phyloP scores from a whole-genome alignment of 768 basidiomycete species.

The Trametes meyenii region DNA sequence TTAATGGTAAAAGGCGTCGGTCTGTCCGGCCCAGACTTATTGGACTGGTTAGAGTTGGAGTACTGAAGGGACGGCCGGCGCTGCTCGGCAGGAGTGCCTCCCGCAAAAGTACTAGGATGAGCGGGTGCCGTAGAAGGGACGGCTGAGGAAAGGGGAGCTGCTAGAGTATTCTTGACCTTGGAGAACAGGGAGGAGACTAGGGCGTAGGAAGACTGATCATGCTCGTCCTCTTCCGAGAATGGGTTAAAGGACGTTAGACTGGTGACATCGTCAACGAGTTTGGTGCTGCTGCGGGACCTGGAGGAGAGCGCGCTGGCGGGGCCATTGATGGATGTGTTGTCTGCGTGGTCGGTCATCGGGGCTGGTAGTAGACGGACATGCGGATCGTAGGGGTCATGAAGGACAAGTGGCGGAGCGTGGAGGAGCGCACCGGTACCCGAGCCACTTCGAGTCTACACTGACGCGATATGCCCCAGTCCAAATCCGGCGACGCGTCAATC shows the following conservation, averaged over 20 bases:
- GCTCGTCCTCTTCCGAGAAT: slow-evolving; percentile 91
- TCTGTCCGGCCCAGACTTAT: slow-evolving; percentile 56
- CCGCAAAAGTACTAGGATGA: slow-evolving; percentile 37
- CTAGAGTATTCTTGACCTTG: slow-evolving; percentile 78
- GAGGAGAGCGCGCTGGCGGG: slow-evolving; percentile 42
- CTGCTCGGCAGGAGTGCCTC: slow-evolving; percentile 45
- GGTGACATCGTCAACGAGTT: slow-evolving; percentile 59
- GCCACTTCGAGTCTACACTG: slow-evolving; percentile 1
- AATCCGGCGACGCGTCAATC: slow-evolving; percentile 23
- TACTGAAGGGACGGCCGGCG: slow-evolving; percentile 61
- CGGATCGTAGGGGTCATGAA: slow-evolving; percentile 18
- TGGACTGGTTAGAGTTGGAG: slow-evolving; percentile 50
- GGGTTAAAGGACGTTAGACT: slow-evolving; percentile 88
- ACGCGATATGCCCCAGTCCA: slow-evolving; percentile 15
- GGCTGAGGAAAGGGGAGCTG: slow-evolving; percentile 62
- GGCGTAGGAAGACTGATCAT: slow-evolving; percentile 85
- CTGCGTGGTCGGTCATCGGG: slow-evolving; percentile 39
- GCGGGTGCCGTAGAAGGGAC: slow-evolving; percentile 39
- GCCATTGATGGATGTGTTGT: slow-evolving; percentile 27
- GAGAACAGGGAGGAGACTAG: slow-evolving; percentile 81
- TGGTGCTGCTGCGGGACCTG: slow-evolving; percentile 65
- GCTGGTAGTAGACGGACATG: slow-evolving; percentile 4
- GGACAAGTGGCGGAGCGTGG: slow-evolving; percentile 5
- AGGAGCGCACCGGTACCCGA: not conserved
- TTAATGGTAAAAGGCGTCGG: slow-evolving; percentile 59